Conservation (phyloP, 2,329 filamentous ascomycete genomes). For the Xylariaceae sp. region DNA sequence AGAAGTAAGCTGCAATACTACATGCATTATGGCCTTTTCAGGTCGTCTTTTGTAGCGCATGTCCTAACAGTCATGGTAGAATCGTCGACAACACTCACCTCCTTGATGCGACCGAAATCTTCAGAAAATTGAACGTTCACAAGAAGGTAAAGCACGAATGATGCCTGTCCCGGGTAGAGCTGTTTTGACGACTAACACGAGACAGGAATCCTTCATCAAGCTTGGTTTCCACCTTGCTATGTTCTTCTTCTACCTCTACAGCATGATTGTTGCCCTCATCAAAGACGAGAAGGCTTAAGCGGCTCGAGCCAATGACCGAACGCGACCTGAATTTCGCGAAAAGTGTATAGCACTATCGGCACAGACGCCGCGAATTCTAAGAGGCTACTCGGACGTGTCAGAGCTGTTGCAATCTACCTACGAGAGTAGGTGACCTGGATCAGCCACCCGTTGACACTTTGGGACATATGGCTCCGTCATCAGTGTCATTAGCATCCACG, state of each 20-base stretch:
- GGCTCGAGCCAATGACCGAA: not conserved
- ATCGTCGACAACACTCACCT: slow-evolving; percentile 97
- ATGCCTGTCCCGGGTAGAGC: no score
- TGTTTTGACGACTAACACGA: slow-evolving; percentile 13
- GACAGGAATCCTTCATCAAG: slow-evolving; percentile 95
- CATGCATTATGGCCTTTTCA: not conserved
- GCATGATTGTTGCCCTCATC: slow-evolving; percentile 96
- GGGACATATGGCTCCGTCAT: slow-evolving; percentile 4
- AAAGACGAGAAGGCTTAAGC: slow-evolving; percentile 82
- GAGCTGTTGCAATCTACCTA: not conserved
- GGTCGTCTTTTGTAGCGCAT: not conserved
- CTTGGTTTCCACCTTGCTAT: slow-evolving; percentile 97
- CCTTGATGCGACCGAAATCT: slow-evolving; percentile 96
- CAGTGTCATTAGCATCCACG: not conserved
- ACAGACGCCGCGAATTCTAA: not conserved
- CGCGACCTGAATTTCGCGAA: slow-evolving; percentile 2
- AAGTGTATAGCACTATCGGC: not conserved
- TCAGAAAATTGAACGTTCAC: slow-evolving; percentile 97
- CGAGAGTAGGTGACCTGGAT: not conserved
- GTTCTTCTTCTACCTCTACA: slow-evolving; percentile 99
- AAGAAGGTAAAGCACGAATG: slow-evolving; percentile 67
- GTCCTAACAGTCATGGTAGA: slow-evolving; percentile 44
- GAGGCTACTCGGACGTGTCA: not conserved
- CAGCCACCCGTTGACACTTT: slow-evolving; percentile 1
- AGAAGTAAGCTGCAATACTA: slow-evolving; percentile 68